These are phyloP conservation scores for Nitzschia sp. DNA, from an alignment of 108 stramenopile genomes.

Conservation along the genomic window DNA sequence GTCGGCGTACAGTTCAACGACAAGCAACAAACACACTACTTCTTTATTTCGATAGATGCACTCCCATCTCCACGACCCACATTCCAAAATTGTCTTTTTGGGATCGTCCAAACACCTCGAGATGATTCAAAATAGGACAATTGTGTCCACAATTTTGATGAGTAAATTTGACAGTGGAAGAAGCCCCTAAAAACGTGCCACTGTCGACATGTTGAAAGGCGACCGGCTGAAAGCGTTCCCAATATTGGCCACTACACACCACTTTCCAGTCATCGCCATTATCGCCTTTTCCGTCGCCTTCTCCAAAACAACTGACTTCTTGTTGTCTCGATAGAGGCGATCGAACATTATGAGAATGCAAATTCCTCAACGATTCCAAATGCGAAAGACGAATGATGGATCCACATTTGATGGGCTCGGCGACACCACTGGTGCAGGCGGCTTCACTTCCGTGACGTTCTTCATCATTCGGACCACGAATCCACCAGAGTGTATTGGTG, in stretches of 20 bases:
- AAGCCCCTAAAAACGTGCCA: slow-evolving; percentile 55
- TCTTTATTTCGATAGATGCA: slow-evolving; percentile 46
- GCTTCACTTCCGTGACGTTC: slow-evolving; percentile 14
- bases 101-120: slow-evolving; percentile 73
- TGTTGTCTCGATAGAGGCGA: slow-evolving; percentile 73
- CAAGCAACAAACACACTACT: too few species aligned
- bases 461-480: slow-evolving; percentile 62
- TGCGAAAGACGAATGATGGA: slow-evolving; percentile 71
- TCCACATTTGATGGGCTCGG: slow-evolving; percentile 60
- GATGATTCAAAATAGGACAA: slow-evolving; percentile 85
- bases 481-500: slow-evolving; percentile 66
- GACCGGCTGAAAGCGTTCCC: slow-evolving; percentile 55
- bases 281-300: slow-evolving; percentile 75
- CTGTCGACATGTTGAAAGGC: slow-evolving; percentile 68
- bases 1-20: too few species aligned
- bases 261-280: slow-evolving; percentile 82
- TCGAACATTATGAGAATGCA: slow-evolving; percentile 74
- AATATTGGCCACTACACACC: slow-evolving; percentile 52
- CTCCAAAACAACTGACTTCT: slow-evolving; percentile 79
- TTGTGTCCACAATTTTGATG: slow-evolving; percentile 77
- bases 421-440: slow-evolving; percentile 28
- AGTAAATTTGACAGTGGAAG: slow-evolving; percentile 59
- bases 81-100: slow-evolving; percentile 56
- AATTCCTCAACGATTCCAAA: slow-evolving; percentile 56
- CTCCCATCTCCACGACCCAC: slow-evolving; percentile 69